Percentiles rank a stretch among this genome's conserved stretches.
These are phyloP conservation scores for Saccharomycopsis phalli DNA, from an alignment of 1,139 yeast genomes.

Conservation along the genomic window DNA sequence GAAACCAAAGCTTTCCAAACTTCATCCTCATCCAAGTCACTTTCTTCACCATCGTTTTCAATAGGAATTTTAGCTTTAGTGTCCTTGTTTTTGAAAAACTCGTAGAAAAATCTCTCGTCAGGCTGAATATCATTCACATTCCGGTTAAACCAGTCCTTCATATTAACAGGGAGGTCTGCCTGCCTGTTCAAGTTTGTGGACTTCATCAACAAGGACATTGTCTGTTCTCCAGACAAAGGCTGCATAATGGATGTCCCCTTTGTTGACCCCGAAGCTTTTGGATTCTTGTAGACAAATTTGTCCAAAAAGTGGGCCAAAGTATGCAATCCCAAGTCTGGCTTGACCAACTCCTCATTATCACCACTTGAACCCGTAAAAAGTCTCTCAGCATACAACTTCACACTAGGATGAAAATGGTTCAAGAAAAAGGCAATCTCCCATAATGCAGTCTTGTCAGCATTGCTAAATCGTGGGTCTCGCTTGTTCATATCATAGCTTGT, in stretches of 20 bases:
- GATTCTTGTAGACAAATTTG: constrained; percentile 89
- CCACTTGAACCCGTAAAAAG: constrained; percentile 26
- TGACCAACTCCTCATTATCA: constrained; percentile 38
- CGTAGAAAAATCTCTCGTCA: constrained; percentile 83
- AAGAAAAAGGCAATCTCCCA: constrained; percentile 80
- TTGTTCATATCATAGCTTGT: constrained; percentile 54
- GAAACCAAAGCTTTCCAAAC: constrained; percentile 86
- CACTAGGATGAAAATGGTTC: constrained; percentile 88
- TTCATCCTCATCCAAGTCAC: constrained; percentile 64
- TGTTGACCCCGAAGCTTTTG: constrained; percentile 62
- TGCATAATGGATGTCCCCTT: constrained; percentile 96
- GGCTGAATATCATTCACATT: constrained; percentile 64
- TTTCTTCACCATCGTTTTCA: constrained; percentile 37
- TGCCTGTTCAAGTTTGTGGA: constrained; percentile 17
- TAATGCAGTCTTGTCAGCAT: constrained; percentile 69
- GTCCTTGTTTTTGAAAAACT: constrained; percentile 57
- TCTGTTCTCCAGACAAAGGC: constrained; percentile 86
- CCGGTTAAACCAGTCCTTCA: constrained; percentile 73
- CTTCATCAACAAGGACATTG: constrained; percentile 66
- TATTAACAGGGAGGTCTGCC: constrained; percentile 58
- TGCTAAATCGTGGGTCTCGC: constrained; percentile 83
- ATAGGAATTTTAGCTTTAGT: constrained; percentile 26
- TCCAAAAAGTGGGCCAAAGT: constrained; percentile 87
- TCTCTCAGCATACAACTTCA: constrained; percentile 68
- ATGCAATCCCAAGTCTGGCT: constrained; percentile 87